Evolutionary conservation across 2,329 filamentous ascomycete species (phyloP).

Genomic region (Penicillium sp.): DNA sequence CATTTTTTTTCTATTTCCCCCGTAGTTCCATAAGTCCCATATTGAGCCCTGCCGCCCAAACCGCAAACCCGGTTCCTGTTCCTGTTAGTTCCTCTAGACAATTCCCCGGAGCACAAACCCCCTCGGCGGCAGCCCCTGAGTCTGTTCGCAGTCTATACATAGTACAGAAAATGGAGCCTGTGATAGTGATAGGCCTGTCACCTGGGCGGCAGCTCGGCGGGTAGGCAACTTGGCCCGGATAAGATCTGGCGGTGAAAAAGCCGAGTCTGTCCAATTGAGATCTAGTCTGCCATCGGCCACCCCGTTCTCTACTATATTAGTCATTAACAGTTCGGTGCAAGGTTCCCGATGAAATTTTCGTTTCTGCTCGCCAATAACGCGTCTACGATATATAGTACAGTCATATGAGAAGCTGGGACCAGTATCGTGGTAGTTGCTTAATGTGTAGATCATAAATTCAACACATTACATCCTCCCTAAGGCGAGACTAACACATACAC

Average conservation of each 20-base stretch:
- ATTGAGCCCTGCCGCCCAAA: constrained; percentile 3
- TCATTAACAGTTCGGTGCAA: constrained; percentile 1
- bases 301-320: constrained; percentile 2
- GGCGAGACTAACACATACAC: neutral
- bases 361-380: neutral
- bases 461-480: neutral
- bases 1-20: neutral
- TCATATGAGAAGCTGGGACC: neutral
- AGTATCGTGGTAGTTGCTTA: neutral
- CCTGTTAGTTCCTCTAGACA: neutral
- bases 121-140: constrained; percentile 9
- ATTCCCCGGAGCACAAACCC: constrained; percentile 4
- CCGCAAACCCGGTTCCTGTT: neutral
- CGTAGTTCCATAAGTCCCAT: neutral
- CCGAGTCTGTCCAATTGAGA: constrained; percentile 20
- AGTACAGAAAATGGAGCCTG: neutral
- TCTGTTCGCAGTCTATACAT: constrained; percentile 20
- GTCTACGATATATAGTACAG: neutral
- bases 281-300: constrained; percentile 3
- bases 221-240: constrained; percentile 5
- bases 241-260: constrained; percentile 22
- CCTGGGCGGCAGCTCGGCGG: constrained; percentile 8
- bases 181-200: constrained; percentile 18
- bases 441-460: too few relatives aligned
- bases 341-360: neutral